These are phyloP conservation scores for Clonostachys rhizophaga DNA, from an alignment of 2,329 filamentous ascomycete species.

Conservation along the genomic window DNA sequence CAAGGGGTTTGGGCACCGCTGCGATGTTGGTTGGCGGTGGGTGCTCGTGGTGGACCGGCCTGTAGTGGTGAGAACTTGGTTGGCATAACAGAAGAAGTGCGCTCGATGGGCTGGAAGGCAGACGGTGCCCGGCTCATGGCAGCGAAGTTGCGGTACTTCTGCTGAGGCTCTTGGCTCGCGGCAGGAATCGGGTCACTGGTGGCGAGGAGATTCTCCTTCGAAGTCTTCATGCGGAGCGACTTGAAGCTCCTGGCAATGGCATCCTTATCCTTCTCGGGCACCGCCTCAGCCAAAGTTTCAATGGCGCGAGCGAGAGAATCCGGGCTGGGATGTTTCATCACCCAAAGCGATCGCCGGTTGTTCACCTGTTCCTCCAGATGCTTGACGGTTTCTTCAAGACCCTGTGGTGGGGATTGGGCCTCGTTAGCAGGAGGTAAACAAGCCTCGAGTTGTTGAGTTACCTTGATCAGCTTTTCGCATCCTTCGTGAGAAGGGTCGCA, in stretches of 20 bases:
- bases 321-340: slow-evolving; percentile 24
- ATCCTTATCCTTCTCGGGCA: slow-evolving; percentile 13
- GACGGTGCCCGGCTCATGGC: slow-evolving; percentile 10
- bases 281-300: slow-evolving; percentile 19
- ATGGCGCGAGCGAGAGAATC: slow-evolving; percentile 21
- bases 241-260: too few relatives aligned
- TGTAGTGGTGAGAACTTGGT: slow-evolving; percentile 22
- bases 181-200: too few relatives aligned
- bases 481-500: slow-evolving; percentile 10
- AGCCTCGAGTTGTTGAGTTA: slow-evolving; percentile 4
- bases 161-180: too few relatives aligned
- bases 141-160: too few relatives aligned
- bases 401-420: slow-evolving; percentile 9
- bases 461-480: slow-evolving; percentile 20
- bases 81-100: slow-evolving; percentile 11
- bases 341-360: slow-evolving; percentile 25
- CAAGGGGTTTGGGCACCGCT: too few relatives aligned
- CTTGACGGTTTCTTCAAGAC: slow-evolving; percentile 22
- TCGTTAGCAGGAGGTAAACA: background rate
- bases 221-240: too few relatives aligned
- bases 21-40: slow-evolving; percentile 7
- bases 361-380: slow-evolving; percentile 29
- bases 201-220: too few relatives aligned
- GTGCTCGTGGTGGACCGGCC: slow-evolving; percentile 17
- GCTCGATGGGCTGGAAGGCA: slow-evolving; percentile 13